Percentiles rank a stretch among this genome's conserved stretches.
Conservation (phyloP, 495 filamentous ascomycete species). For the Penicillium flavigenum region DNA sequence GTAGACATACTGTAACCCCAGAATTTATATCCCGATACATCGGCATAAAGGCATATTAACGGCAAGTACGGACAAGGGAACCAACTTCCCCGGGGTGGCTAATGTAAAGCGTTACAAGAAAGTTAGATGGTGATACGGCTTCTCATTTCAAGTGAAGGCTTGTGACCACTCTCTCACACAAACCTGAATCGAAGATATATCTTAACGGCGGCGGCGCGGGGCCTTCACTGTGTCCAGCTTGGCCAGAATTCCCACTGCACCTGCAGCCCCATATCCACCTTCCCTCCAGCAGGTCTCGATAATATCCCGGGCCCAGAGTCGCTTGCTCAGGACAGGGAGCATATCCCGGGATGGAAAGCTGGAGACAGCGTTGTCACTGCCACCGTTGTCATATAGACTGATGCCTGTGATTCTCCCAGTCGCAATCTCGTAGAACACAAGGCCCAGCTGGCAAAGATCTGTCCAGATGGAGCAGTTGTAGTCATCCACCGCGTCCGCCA, state of each 20-base stretch:
- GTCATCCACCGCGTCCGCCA: not conserved
- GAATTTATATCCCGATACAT: too few species aligned
- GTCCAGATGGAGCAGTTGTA: constrained; percentile 7
- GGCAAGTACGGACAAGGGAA: too few species aligned
- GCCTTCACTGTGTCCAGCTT: not conserved
- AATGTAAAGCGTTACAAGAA: too few species aligned
- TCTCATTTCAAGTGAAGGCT: not conserved
- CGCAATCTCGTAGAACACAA: not conserved
- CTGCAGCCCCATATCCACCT: not conserved
- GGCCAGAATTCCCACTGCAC: not conserved
- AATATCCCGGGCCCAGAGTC: not conserved
- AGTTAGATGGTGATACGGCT: not conserved
- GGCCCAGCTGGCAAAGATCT: not conserved
- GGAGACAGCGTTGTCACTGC: not conserved
- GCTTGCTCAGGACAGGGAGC: not conserved
- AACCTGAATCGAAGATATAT: not conserved
- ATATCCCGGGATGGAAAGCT: not conserved
- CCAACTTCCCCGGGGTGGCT: too few species aligned
- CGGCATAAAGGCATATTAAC: too few species aligned
- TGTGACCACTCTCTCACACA: not conserved
- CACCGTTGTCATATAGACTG: not conserved
- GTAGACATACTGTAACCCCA: too few species aligned
- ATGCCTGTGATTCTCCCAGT: not conserved
- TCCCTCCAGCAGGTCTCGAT: constrained; percentile 4
- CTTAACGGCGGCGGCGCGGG: not conserved